Evolutionary conservation across 2,329 filamentous ascomycete genomes (phyloP).

Genomic region (Colletotrichum camelliae): DNA sequence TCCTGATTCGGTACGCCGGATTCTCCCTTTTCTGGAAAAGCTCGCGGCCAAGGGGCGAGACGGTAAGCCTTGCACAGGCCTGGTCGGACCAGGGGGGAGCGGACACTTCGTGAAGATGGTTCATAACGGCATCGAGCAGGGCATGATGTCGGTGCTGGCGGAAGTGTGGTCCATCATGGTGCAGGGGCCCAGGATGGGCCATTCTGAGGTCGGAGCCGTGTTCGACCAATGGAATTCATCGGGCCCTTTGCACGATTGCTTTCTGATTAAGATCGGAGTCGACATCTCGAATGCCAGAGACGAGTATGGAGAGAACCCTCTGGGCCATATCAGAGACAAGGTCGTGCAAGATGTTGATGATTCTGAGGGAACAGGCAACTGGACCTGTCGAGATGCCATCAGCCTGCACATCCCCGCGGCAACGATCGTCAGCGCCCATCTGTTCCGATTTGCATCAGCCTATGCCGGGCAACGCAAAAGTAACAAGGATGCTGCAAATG

Average conservation of each 20-base stretch:
- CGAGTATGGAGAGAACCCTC: conserved; percentile 50
- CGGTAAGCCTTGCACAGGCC: conserved; percentile 64
- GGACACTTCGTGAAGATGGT: conserved; percentile 81
- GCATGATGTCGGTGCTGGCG: conserved; percentile 68
- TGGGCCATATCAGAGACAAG: conserved; percentile 70
- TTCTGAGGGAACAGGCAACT: conserved; percentile 71
- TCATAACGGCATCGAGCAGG: conserved; percentile 77
- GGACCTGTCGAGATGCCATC: conserved; percentile 68
- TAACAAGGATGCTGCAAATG: background rate
- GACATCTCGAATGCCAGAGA: conserved; percentile 62
- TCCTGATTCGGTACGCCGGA: conserved; percentile 57
- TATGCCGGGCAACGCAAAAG: conserved; percentile 57
- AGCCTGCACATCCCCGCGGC: conserved; percentile 67
- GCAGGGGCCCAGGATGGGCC: conserved; percentile 59
- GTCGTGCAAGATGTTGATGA: conserved; percentile 73
- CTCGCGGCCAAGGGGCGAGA: conserved; percentile 67
- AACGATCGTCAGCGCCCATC: conserved; percentile 68
- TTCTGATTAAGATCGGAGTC: conserved; percentile 66
- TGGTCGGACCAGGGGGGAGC: conserved; percentile 65
- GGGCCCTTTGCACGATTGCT: conserved; percentile 64
- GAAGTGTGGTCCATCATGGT: conserved; percentile 71
- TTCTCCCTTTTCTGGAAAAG: conserved; percentile 65
- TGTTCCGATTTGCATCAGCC: conserved; percentile 67
- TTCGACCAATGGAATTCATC: conserved; percentile 65
- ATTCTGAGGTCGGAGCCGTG: conserved; percentile 65